A percentile compares a stretch with the other conserved stretches of the same genome.
Evolutionary conservation across 169 alveolate genomes (phyloP).

Genomic region (Perkinsus marinus): DNA sequence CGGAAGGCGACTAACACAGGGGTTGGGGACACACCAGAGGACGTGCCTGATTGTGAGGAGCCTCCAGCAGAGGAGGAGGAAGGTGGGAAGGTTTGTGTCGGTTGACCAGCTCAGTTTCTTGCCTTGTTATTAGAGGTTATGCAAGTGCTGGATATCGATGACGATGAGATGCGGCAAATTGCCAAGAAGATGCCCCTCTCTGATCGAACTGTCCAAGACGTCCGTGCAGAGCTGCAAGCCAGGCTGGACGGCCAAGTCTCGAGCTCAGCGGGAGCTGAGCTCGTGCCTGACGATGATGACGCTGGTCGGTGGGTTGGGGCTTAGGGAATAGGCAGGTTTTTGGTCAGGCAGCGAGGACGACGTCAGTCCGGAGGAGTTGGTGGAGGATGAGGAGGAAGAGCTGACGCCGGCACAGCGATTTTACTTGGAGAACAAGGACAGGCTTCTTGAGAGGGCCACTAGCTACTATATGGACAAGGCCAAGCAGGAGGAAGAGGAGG

Average conservation of each 20-base stretch:
- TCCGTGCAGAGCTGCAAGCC: background rate
- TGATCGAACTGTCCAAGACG: background rate
- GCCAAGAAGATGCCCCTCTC: background rate
- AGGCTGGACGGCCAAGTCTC: background rate
- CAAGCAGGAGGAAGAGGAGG: conserved; percentile 1
- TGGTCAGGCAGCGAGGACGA: background rate
- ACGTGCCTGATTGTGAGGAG: background rate
- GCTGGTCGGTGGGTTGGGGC: background rate
- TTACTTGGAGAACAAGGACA: conserved; percentile 17
- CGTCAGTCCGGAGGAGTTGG: background rate
- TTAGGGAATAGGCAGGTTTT: background rate
- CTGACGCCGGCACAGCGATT: conserved; percentile 33
- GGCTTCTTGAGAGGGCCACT: conserved; percentile 21
- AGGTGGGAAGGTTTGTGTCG: background rate
- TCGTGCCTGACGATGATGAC: background rate
- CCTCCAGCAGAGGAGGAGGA: background rate
- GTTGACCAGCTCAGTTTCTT: background rate
- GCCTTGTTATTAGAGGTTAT: background rate
- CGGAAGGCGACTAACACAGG: background rate
- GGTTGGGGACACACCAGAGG: background rate
- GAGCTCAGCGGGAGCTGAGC: background rate
- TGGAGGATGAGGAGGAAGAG: background rate
- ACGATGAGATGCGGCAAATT: background rate
- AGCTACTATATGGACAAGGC: conserved; percentile 18
- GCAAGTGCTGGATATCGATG: background rate